These are phyloP conservation scores for Dictyophora rubrovolvata DNA, from an alignment of 768 basidiomycete genomes.

Conservation along the genomic window DNA sequence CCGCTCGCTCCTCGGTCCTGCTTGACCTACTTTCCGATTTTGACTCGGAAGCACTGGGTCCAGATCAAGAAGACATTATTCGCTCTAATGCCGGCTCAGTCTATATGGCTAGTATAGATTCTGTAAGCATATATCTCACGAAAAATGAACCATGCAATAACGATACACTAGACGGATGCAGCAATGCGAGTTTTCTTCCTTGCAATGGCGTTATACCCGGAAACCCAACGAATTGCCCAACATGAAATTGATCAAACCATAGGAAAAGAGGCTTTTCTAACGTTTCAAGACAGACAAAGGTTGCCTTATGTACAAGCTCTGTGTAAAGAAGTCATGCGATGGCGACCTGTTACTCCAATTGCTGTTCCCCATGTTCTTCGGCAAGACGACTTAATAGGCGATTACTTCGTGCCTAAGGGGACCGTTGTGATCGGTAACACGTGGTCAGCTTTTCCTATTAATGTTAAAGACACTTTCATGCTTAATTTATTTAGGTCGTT, in stretches of 20 bases:
- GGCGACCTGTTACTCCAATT: background rate
- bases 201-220: background rate
- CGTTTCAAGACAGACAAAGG: constrained; percentile 3
- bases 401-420: constrained; percentile 28
- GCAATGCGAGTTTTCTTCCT: background rate
- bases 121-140: background rate
- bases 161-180: background rate
- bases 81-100: background rate
- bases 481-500: background rate
- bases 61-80: background rate
- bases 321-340: background rate
- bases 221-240: background rate
- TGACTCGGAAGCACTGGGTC: background rate
- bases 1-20: background rate
- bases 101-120: background rate
- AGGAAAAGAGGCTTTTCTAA: background rate
- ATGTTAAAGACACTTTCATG: background rate
- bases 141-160: background rate
- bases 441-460: constrained; percentile 8
- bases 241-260: background rate
- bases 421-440: constrained; percentile 13
- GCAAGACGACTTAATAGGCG: constrained; percentile 20
- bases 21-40: background rate
- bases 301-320: background rate
- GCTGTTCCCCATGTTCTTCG: constrained; percentile 2